phyloP scores from a whole-genome alignment of 139 green algal species.

The Haematococcus sp. region DNA sequence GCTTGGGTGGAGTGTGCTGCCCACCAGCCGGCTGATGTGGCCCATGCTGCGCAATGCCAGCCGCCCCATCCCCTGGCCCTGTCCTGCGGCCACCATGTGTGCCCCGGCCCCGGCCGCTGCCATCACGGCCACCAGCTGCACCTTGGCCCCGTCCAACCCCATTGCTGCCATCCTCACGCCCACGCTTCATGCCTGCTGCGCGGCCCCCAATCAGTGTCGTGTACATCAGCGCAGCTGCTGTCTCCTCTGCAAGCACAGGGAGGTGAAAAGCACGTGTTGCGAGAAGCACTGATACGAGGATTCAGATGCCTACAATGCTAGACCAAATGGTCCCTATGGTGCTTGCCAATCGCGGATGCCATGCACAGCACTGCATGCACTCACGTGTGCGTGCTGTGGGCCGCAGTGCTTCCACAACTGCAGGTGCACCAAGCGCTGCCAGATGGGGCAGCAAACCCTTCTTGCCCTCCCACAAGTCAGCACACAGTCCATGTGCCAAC shows the following conservation, averaged over 20 bases:
- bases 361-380: too few relatives aligned
- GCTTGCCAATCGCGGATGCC: too few relatives aligned
- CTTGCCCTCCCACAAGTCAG: constrained; percentile 32
- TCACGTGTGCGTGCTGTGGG: background rate
- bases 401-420: background rate
- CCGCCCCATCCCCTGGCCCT: background rate
- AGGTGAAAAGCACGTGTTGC: background rate
- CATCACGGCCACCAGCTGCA: background rate
- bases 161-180: background rate
- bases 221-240: background rate
- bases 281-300: too few relatives aligned
- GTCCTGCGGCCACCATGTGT: background rate
- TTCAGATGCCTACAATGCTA: too few relatives aligned
- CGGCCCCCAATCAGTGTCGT: background rate
- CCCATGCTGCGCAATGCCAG: background rate
- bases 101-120: background rate
- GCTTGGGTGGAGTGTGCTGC: background rate
- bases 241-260: background rate
- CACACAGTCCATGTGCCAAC: constrained; percentile 49
- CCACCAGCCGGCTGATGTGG: background rate
- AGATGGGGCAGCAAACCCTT: constrained; percentile 46
- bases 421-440: constrained; percentile 1
- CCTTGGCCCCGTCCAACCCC: background rate
- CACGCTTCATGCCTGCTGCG: constrained; percentile 30
- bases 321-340: too few relatives aligned